Base-by-base conservation (phyloP, 345 rosid species). In the Adansonia digitata region DNA sequence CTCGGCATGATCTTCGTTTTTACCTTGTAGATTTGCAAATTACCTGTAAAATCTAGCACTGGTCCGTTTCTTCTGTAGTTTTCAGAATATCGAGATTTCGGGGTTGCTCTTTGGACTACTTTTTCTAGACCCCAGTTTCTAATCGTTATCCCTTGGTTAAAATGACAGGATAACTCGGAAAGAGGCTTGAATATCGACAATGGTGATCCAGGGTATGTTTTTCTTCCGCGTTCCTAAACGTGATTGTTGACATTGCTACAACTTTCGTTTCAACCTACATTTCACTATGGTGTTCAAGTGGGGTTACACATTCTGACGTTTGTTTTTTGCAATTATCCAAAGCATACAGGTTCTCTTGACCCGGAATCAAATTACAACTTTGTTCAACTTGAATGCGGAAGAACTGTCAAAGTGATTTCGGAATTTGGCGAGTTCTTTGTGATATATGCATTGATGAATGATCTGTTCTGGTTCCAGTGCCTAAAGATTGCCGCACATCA, bases 131-230 rank as follows among this genome's bases (percentile, higher is more conserved):
- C 56, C n/a, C 1, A 51, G 62, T 43, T 62, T 18, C 42, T 69
- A 76, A 82, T 57, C 72, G 31, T 4, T 15, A 31, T 20, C 35
- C 45, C 22, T 40, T 77, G 60, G 69, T 60, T 37, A 59, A 72
- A 75, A 46, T 74, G 66, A 85, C 94, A 95, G 99, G 91, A 89
- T 95, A 82, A 93, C 97, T 15, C 84, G 98, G 83, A 95, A 95
- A 82, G 64, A 59, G 64, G 64, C 64, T 59, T 59, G 64, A 59
- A 59, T 77, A 55, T 22, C 40, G 73, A n/a, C 31, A 57, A 69
- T 57, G 51, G 6, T 51, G 57, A 51, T 51, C 43, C 8, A 1
- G 14, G 52, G 75, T 72, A 15, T 7, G 26, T 13, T 15, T 55
- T n/a, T 37, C 13, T 34, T 29, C 17, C 24, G 2, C 29, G 6